Percentiles rank a stretch among this genome's conserved stretches.
Conservation (phyloP, 495 filamentous ascomycete genomes). For the Podospora pseudopauciseta region DNA sequence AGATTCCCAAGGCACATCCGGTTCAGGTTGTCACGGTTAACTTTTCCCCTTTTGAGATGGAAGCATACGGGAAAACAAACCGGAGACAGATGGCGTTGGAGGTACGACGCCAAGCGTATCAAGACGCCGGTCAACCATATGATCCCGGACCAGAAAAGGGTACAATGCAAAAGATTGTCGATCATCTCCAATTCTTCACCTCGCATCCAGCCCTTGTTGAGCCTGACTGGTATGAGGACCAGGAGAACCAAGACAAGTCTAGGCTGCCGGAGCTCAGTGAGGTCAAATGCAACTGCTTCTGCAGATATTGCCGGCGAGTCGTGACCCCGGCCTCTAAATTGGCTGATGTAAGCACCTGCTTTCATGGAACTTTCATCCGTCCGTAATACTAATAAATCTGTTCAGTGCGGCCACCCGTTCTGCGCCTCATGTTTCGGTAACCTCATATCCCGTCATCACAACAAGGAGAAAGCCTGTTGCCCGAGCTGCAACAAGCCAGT, state of each 20-base stretch:
- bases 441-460: neutral
- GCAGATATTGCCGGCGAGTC: conserved; percentile 12
- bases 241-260: neutral
- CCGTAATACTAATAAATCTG: neutral
- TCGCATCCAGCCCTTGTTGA: conserved; percentile 15
- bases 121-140: neutral
- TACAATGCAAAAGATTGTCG: neutral
- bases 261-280: neutral
- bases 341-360: neutral
- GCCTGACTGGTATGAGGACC: neutral
- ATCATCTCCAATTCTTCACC: conserved; percentile 1
- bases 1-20: conserved; percentile 45
- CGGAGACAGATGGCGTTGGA: neutral
- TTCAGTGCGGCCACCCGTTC: conserved; percentile 34
- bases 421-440: conserved; percentile 23
- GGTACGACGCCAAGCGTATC: neutral
- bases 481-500: neutral
- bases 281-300: conserved; percentile 9
- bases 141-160: neutral
- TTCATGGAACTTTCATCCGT: no score
- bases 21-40: conserved; percentile 9
- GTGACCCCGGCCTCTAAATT: neutral
- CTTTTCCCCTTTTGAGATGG: neutral
- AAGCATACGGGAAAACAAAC: neutral
- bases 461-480: neutral